Percentiles rank a stretch among this genome's conserved stretches.
These are phyloP conservation scores for Podila epicladia DNA, from an alignment of 192 early-diverging fungal species.

Conservation along the genomic window DNA sequence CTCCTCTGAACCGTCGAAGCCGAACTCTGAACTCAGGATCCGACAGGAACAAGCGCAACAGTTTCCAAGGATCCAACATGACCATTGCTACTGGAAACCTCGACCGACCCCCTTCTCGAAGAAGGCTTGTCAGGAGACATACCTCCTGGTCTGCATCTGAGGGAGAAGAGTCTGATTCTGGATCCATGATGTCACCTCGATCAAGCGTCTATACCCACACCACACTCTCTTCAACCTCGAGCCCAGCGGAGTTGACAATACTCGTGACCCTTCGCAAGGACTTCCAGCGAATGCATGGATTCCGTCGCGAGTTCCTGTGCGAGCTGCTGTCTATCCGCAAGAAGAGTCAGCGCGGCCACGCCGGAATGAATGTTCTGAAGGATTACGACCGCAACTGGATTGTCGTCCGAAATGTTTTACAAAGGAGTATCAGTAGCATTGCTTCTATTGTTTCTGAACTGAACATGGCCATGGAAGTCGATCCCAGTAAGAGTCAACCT, in stretches of 20 bases:
- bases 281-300: slow-evolving; percentile 60
- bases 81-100: slow-evolving; percentile 4
- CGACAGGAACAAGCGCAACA: slow-evolving; percentile 22
- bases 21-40: slow-evolving; percentile 13
- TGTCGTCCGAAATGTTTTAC: slow-evolving; percentile 42
- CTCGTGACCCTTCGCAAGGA: slow-evolving; percentile 56
- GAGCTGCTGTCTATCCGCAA: slow-evolving; percentile 60
- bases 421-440: slow-evolving; percentile 39
- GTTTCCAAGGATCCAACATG: slow-evolving; percentile 15
- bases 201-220: slow-evolving; percentile 34
- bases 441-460: slow-evolving; percentile 48
- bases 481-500: slow-evolving; percentile 53
- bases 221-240: not conserved
- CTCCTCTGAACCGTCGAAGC: slow-evolving; percentile 18
- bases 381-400: slow-evolving; percentile 58
- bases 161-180: slow-evolving; percentile 44
- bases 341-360: slow-evolving; percentile 61
- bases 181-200: slow-evolving; percentile 29
- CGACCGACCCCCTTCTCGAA: slow-evolving; percentile 15
- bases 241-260: slow-evolving; percentile 23
- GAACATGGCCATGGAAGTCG: slow-evolving; percentile 47
- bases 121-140: slow-evolving; percentile 7
- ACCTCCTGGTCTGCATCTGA: slow-evolving; percentile 51
- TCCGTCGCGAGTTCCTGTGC: slow-evolving; percentile 62
- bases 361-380: slow-evolving; percentile 36